A percentile compares a stretch with the other conserved stretches of the same genome.
Evolutionary conservation across 2,329 filamentous ascomycete genomes (phyloP).

Genomic region (Fusarium avenaceum): DNA sequence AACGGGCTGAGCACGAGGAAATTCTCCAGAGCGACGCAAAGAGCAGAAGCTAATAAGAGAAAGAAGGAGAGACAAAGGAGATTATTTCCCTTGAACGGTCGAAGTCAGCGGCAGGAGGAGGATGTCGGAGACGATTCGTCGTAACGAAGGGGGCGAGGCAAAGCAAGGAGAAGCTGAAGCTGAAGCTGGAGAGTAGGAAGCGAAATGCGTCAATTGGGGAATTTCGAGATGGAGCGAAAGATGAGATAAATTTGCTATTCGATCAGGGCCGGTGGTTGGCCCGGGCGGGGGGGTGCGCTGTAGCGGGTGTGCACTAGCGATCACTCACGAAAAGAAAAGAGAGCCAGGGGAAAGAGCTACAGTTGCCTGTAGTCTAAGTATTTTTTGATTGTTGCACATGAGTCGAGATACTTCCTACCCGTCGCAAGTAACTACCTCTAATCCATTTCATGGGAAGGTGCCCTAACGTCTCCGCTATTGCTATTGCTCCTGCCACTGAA

Average conservation of each 20-base stretch:
- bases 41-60: slow-evolving; percentile 22
- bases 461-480: slow-evolving; percentile 3
- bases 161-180: slow-evolving; percentile 27
- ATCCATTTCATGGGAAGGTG: slow-evolving; percentile 1
- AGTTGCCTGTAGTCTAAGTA: slow-evolving; percentile 5
- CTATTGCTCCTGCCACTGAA: slow-evolving; percentile 21
- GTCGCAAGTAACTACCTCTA: neutral
- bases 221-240: slow-evolving; percentile 47
- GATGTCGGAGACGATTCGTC: slow-evolving; percentile 31
- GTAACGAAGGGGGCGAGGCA: slow-evolving; percentile 19
- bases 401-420: slow-evolving; percentile 18
- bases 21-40: slow-evolving; percentile 29
- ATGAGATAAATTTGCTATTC: slow-evolving; percentile 51
- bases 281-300: slow-evolving; percentile 37
- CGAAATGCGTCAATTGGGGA: slow-evolving; percentile 50
- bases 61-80: slow-evolving; percentile 20
- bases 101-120: slow-evolving; percentile 30
- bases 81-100: slow-evolving; percentile 31
- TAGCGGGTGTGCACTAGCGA: slow-evolving; percentile 16
- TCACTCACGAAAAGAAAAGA: neutral
- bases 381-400: slow-evolving; percentile 8
- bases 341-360: slow-evolving; percentile 22
- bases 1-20: slow-evolving; percentile 32
- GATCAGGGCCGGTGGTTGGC: slow-evolving; percentile 47
- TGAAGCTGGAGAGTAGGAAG: slow-evolving; percentile 22